Conservation (phyloP, 164 flowering plant species). For the Santalum album region DNA sequence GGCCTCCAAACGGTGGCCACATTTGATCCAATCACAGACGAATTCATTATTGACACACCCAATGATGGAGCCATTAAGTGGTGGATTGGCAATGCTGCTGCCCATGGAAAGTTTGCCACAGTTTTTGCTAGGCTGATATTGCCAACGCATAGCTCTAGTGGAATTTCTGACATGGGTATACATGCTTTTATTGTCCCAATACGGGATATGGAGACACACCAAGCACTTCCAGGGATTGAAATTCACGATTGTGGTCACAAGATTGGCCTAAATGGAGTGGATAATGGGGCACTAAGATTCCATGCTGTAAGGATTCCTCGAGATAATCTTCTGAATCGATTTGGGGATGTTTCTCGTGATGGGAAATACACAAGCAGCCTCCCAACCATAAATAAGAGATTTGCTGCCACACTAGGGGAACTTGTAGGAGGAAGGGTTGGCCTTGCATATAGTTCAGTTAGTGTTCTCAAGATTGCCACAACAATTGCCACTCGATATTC, state of each 20-base stretch:
- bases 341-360: conserved; percentile 92
- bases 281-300: conserved; percentile 86
- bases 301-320: conserved; percentile 85
- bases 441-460: conserved; percentile 81
- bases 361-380: conserved; percentile 88
- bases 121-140: conserved; percentile 83
- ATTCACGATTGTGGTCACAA: conserved; percentile 96
- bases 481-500: conserved; percentile 90
- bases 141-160: conserved; percentile 59
- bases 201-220: conserved; percentile 74
- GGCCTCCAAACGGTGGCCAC: conserved; percentile 81
- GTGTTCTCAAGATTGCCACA: conserved; percentile 63
- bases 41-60: conserved; percentile 83
- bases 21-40: conserved; percentile 74
- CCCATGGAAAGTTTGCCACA: conserved; percentile 93
- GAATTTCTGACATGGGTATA: conserved; percentile 81
- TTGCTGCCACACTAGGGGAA: conserved; percentile 93
- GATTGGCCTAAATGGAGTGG: conserved; percentile 95
- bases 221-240: conserved; percentile 75
- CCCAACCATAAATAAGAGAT: conserved; percentile 71
- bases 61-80: conserved; percentile 96
- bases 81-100: conserved; percentile 99
- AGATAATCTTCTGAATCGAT: conserved; percentile 84
- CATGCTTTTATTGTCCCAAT: conserved; percentile 97
- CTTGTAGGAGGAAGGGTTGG: conserved; percentile 95